A percentile compares a stretch with the other conserved stretches of the same genome.
Conservation (phyloP, 768 basidiomycete species). For the Macrolepiota dolichaula region DNA sequence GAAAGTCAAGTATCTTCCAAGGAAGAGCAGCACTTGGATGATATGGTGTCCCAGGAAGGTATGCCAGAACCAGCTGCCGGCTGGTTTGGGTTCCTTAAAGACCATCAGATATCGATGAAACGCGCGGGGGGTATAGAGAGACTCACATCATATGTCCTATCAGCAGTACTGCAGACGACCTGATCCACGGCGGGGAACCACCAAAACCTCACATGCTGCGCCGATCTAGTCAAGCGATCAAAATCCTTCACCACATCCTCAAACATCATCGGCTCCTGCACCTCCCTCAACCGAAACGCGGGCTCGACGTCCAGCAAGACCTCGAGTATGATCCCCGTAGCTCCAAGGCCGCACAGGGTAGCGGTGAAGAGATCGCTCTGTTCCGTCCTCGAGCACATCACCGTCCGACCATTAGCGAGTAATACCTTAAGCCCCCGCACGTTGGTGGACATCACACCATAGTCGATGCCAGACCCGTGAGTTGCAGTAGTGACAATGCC, state of each 20-base stretch:
- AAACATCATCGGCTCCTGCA: conserved; percentile 59
- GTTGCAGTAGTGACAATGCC: conserved; percentile 93
- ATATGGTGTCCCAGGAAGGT: conserved; percentile 75
- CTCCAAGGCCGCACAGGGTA: conserved; percentile 86
- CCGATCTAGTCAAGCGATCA: conserved; percentile 53
- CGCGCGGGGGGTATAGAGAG: conserved; percentile 7
- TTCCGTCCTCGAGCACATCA: conserved; percentile 61
- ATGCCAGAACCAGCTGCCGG: conserved; percentile 66
- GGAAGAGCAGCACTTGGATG: conserved; percentile 79
- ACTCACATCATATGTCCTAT: conserved; percentile 74
- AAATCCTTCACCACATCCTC: conserved; percentile 56
- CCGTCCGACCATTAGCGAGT: conserved; percentile 69
- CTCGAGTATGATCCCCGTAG: conserved; percentile 82
- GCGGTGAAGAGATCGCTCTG: conserved; percentile 81
- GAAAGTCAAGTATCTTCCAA: conserved; percentile 60
- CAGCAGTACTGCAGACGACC: conserved; percentile 68
- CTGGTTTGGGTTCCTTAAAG: conserved; percentile 46
- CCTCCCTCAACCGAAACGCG: conserved; percentile 78
- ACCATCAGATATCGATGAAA: conserved; percentile 5
- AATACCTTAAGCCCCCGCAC: conserved; percentile 75
- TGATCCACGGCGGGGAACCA: conserved; percentile 85
- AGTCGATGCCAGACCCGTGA: conserved; percentile 84
- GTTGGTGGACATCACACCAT: conserved; percentile 77
- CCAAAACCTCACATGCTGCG: conserved; percentile 91
- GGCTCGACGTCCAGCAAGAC: conserved; percentile 78